A percentile compares a stretch with the other conserved stretches of the same genome.
phyloP scores from a whole-genome alignment of 331 rosid species.

The Acacia concinna region DNA sequence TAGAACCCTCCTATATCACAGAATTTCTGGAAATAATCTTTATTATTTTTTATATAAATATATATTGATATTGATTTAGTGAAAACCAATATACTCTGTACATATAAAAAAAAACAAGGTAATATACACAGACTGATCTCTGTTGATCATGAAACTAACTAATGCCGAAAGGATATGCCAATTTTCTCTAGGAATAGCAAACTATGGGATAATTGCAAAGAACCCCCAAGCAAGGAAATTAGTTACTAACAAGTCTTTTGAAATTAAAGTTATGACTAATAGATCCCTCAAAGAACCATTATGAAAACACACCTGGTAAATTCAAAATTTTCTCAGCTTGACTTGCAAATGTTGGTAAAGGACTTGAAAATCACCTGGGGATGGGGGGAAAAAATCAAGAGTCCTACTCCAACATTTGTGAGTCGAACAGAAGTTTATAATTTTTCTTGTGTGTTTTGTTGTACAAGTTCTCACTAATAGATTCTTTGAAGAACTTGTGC shows the following conservation, averaged over 20 bases:
- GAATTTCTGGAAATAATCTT: neutral
- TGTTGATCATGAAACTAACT: conserved; percentile 14
- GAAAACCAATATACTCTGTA: conserved; percentile 29
- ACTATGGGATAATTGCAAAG: neutral
- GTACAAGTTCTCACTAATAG: neutral
- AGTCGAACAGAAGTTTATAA: neutral
- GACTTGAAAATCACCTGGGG: neutral
- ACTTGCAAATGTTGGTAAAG: neutral
- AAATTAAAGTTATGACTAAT: neutral
- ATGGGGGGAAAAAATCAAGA: neutral
- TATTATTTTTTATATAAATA: neutral
- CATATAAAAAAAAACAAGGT: conserved; percentile 25
- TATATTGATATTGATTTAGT: neutral
- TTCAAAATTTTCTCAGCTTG: neutral
- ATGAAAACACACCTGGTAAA: neutral
- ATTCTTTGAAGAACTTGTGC: neutral
- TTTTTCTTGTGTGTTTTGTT: neutral
- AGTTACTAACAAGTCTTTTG: neutral
- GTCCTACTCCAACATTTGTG: neutral
- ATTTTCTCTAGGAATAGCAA: conserved; percentile 41
- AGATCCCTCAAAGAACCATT: neutral
- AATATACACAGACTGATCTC: conserved; percentile 27
- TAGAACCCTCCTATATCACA: neutral
- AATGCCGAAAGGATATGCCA: conserved; percentile 8
- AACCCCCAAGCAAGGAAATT: neutral